Evolutionary conservation across 208 protist genomes (phyloP).

Genomic region (Zelonia costaricensis): DNA sequence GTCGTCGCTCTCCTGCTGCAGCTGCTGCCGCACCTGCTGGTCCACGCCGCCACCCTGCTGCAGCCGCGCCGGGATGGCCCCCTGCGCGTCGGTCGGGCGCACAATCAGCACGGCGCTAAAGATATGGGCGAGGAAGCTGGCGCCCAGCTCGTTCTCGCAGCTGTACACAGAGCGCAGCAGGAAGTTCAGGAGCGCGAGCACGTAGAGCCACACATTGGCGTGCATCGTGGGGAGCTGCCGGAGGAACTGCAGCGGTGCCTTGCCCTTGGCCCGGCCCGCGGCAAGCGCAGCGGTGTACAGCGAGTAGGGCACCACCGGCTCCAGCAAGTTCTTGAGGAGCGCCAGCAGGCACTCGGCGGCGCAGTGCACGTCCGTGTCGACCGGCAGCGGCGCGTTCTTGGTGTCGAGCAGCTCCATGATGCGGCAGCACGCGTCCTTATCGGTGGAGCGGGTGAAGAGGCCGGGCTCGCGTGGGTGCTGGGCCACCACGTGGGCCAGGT

Average conservation of each 20-base stretch:
- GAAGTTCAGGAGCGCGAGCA: constrained; percentile 83
- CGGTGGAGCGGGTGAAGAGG: constrained; percentile 63
- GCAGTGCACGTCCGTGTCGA: constrained; percentile 41
- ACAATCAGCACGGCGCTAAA: constrained; percentile 72
- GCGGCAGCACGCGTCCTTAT: constrained; percentile 35
- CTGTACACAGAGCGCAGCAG: constrained; percentile 68
- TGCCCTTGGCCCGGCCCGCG: constrained; percentile 50
- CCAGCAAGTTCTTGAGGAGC: constrained; percentile 76
- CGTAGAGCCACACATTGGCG: constrained; percentile 86
- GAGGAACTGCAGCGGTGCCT: constrained; percentile 63
- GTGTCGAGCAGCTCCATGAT: constrained; percentile 82
- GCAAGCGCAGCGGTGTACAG: constrained; percentile 59
- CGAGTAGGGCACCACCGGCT: constrained; percentile 80
- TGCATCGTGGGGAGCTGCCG: constrained; percentile 74
- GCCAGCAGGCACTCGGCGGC: constrained; percentile 69
- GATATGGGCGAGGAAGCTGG: constrained; percentile 52
- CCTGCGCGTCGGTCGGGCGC: constrained; percentile 35
- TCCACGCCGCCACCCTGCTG: constrained; percentile 52
- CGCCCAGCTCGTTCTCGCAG: constrained; percentile 60
- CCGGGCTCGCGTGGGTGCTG: constrained; percentile 42
- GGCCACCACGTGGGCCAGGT: constrained; percentile 64
- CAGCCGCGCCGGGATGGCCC: constrained; percentile 25
- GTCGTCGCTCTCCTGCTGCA: constrained; percentile 70
- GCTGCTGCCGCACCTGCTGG: constrained; percentile 63
- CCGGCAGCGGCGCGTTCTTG: constrained; percentile 31